Conservation (phyloP, 73 alveolate species). For the Stentor coeruleus region DNA sequence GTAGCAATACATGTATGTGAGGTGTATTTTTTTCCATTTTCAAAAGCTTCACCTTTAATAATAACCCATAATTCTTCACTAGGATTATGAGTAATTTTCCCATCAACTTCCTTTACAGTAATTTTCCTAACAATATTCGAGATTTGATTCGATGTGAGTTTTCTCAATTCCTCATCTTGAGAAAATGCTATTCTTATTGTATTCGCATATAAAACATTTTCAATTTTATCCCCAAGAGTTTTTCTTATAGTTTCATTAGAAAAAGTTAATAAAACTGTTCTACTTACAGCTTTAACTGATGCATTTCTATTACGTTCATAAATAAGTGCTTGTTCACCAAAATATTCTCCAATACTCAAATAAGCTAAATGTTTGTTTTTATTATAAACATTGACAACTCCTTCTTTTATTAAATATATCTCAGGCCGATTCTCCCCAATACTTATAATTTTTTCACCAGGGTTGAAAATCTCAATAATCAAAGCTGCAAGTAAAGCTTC, state of each 20-base stretch:
- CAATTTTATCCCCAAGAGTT: slow-evolving; percentile 46
- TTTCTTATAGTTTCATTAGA: slow-evolving; percentile 40
- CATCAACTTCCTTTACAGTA: not conserved
- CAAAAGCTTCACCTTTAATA: not conserved
- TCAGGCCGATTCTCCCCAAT: slow-evolving; percentile 13
- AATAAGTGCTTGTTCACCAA: slow-evolving; percentile 18
- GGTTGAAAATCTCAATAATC: not conserved
- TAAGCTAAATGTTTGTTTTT: not conserved
- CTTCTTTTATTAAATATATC: slow-evolving; percentile 26
- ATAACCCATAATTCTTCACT: not conserved
- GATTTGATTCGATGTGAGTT: slow-evolving; percentile 17
- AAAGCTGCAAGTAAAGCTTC: slow-evolving; percentile 3
- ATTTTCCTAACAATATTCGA: slow-evolving; percentile 29
- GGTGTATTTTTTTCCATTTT: not conserved
- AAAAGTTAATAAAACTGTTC: slow-evolving; percentile 35
- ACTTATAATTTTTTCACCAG: not conserved
- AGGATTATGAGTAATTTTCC: not conserved
- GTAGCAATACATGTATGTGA: not conserved
- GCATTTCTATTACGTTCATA: slow-evolving; percentile 21
- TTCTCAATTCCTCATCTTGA: slow-evolving; percentile 17
- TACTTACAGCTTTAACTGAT: slow-evolving; percentile 17
- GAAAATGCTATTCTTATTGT: slow-evolving; percentile 38
- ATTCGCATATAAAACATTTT: slow-evolving; percentile 39
- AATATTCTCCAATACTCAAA: slow-evolving; percentile 21
- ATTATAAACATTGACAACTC: not conserved